Base-by-base conservation (phyloP, 345 rosid species). In the Eutrema yunnanense region DNA sequence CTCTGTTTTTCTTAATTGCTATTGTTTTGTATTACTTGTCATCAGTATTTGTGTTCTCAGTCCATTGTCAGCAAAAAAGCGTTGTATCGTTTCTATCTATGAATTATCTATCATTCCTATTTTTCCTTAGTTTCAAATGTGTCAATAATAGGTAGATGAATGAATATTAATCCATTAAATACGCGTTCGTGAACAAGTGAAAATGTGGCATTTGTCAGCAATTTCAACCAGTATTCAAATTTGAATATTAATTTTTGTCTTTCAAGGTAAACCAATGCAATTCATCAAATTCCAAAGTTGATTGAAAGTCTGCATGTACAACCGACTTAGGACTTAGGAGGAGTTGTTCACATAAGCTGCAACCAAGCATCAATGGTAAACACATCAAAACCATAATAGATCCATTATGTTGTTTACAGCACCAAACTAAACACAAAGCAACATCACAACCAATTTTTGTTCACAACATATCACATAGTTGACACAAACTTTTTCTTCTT, bases 1-100 rank as follows among this genome's bases (percentile, higher is more conserved):
- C 50, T 56, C 65, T 46, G 43, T 73, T 41, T 73, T 26, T 58
- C 71, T 16, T 55, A 8, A 12, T 33, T 52, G 54, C 38, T 72
- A 12, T 9, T 72, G 54, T 52, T 43, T 62, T 55, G 22, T 7
- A 14, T 59, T 48, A 6, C 50, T 48, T 59, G 13, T 70, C 57
- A 47, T 69, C 37, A n/a, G 37, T 42, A 51, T 12, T 33, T 72
- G 70, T 72, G 56, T 53, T 43, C 0, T 72, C 55, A 53, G 6
- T 33, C 38, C 30, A 33, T 22, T 53, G 37, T 67, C 50, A 47
- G 16, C 50, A 27, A 29, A 3, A 67, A 46, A 22, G 26, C 8
- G 16, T 5, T 50, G 34, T 30, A 36, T 30, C 5, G 3, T 3
- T 32, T 32, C 34, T 32, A 10, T 29, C 26, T 22, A 22, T 22